Conservation (phyloP, 2,329 filamentous ascomycete genomes). For the Fusarium lateritium region DNA sequence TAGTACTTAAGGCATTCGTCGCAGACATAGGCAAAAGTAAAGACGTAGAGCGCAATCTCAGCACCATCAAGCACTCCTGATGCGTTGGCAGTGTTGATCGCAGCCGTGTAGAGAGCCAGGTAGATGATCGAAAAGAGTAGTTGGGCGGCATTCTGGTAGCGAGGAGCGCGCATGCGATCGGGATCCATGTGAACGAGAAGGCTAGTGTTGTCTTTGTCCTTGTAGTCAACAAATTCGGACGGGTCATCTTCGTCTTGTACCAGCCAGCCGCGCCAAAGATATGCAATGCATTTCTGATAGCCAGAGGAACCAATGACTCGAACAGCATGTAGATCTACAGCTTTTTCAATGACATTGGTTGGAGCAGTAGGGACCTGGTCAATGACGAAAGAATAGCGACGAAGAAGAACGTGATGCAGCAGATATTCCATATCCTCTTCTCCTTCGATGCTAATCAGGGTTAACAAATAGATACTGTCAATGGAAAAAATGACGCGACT, state of each 20-base stretch:
- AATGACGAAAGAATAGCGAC: conserved; percentile 86
- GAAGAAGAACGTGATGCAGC: conserved; percentile 85
- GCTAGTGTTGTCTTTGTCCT: conserved; percentile 81
- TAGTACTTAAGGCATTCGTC: conserved; percentile 92
- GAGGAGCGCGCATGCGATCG: conserved; percentile 91
- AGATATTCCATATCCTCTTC: conserved; percentile 87
- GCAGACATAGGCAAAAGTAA: conserved; percentile 91
- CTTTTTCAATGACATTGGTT: conserved; percentile 91
- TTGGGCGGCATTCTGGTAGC: conserved; percentile 93
- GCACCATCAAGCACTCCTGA: conserved; percentile 86
- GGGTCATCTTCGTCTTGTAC: conserved; percentile 96
- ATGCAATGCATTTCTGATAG: conserved; percentile 94
- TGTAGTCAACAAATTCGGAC: conserved; percentile 90
- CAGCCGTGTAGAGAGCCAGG: conserved; percentile 86
- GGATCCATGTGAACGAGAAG: conserved; percentile 91
- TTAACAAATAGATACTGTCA: background rate
- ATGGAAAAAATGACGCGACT: conserved; percentile 37
- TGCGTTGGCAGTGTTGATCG: conserved; percentile 94
- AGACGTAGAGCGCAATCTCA: conserved; percentile 88
- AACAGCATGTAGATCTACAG: conserved; percentile 92
- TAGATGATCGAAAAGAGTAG: conserved; percentile 88
- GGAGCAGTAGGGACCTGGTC: conserved; percentile 80
- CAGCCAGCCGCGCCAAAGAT: conserved; percentile 96
- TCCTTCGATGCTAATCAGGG: conserved; percentile 78
- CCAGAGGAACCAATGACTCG: conserved; percentile 91